These are phyloP conservation scores for Artemisia princeps DNA, from an alignment of 140 eudicot genomes.

Conservation along the genomic window DNA sequence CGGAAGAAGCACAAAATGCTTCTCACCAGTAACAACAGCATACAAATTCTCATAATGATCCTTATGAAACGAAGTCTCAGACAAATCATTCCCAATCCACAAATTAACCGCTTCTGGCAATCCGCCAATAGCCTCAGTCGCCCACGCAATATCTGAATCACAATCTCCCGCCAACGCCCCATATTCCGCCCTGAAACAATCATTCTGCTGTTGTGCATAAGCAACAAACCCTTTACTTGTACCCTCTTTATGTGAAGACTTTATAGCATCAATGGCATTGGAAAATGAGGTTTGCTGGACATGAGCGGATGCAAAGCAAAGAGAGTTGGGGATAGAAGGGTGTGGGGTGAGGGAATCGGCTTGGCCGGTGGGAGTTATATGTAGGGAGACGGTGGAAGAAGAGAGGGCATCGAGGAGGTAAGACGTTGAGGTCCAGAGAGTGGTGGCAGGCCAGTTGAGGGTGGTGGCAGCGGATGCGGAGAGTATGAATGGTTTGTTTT, in stretches of 20 bases:
- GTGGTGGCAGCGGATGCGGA: slow-evolving; percentile 58
- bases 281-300: slow-evolving; percentile 38
- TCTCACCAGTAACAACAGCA: slow-evolving; percentile 79
- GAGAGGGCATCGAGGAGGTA: slow-evolving; percentile 49
- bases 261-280: slow-evolving; percentile 39
- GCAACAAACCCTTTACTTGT: slow-evolving; percentile 29
- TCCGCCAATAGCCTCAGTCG: slow-evolving; percentile 65
- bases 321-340: slow-evolving; percentile 37
- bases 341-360: slow-evolving; percentile 68
- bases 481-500: slow-evolving; percentile 81
- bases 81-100: slow-evolving; percentile 68
- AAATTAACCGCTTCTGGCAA: slow-evolving; percentile 86
- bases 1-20: slow-evolving; percentile 76
- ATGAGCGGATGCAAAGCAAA: slow-evolving; percentile 71
- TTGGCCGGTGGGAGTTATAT: slow-evolving; percentile 79
- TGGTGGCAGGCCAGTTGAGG: slow-evolving; percentile 66
- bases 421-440: slow-evolving; percentile 55
- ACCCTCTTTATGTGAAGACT: slow-evolving; percentile 10
- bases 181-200: slow-evolving; percentile 78
- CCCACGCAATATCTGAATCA: slow-evolving; percentile 62
- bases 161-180: slow-evolving; percentile 40
- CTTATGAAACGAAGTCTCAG: slow-evolving; percentile 82
- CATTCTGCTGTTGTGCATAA: slow-evolving; percentile 86
- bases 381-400: slow-evolving; percentile 66
- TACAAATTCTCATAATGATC: slow-evolving; percentile 92